Evolutionary conservation across 208 protist species (phyloP).

Genomic region (Porcisia deanei): DNA sequence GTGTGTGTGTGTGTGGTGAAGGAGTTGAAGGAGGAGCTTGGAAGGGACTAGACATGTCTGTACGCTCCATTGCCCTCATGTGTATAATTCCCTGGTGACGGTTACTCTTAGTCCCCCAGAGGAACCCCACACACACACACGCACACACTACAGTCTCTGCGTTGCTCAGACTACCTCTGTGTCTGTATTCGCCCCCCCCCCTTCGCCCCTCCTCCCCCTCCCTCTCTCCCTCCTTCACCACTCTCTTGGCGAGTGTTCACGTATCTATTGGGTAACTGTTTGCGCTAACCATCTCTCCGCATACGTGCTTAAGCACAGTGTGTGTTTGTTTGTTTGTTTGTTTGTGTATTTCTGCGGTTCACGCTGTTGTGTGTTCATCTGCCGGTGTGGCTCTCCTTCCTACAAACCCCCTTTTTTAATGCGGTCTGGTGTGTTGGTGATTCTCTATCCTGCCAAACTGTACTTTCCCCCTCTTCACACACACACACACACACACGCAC

Average conservation of each 20-base stretch:
- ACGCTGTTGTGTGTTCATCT: background rate
- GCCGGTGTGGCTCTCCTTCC: background rate
- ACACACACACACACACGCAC: constrained; percentile 5
- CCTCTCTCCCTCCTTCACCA: background rate
- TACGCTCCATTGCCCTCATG: background rate
- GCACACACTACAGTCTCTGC: background rate
- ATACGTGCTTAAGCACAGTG: background rate
- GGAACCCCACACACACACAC: background rate
- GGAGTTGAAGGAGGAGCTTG: background rate
- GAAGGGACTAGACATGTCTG: background rate
- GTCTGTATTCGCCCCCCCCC: background rate
- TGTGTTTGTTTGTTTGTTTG: background rate
- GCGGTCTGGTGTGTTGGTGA: too few relatives aligned
- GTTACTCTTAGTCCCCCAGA: background rate
- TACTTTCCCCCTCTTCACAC: background rate
- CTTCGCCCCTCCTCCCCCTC: background rate
- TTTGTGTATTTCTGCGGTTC: background rate
- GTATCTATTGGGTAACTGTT: background rate
- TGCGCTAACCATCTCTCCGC: background rate
- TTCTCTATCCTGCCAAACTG: background rate
- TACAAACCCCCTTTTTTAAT: too few relatives aligned
- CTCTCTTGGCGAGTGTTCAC: background rate
- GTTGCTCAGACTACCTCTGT: too few relatives aligned
- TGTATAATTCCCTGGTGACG: background rate
- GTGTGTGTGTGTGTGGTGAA: background rate